Evolutionary conservation across 73 alveolate species (phyloP).

Genomic region (Tetrahymena thermophila): DNA sequence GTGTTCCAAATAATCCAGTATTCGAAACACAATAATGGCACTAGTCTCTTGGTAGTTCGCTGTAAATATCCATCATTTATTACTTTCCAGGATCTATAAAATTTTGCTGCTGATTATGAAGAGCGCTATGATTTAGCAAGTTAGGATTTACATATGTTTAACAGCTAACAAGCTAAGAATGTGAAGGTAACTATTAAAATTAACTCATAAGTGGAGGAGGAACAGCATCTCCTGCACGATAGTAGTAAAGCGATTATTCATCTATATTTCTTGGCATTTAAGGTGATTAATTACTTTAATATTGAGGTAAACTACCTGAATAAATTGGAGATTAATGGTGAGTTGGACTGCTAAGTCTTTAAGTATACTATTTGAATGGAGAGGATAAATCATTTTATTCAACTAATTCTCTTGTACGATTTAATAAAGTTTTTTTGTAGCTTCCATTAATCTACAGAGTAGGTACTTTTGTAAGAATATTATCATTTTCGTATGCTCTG

Average conservation of each 20-base stretch:
- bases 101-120: background rate
- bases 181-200: background rate
- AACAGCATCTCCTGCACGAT: background rate
- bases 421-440: background rate
- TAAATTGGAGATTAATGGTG: background rate
- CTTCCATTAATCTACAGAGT: background rate
- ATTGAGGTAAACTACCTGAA: background rate
- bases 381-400: background rate
- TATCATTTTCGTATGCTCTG: background rate
- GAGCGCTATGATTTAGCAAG: background rate
- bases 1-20: background rate
- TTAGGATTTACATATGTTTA: background rate
- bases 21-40: background rate
- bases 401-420: background rate
- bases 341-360: background rate
- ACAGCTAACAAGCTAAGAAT: background rate
- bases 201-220: background rate
- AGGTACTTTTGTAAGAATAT: background rate
- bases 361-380: background rate
- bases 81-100: background rate
- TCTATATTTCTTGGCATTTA: background rate
- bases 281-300: background rate
- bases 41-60: background rate
- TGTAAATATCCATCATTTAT: background rate
- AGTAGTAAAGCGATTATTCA: background rate